These are phyloP conservation scores for Erucastrum elatum DNA, from an alignment of 345 rosid species.

Conservation along the genomic window DNA sequence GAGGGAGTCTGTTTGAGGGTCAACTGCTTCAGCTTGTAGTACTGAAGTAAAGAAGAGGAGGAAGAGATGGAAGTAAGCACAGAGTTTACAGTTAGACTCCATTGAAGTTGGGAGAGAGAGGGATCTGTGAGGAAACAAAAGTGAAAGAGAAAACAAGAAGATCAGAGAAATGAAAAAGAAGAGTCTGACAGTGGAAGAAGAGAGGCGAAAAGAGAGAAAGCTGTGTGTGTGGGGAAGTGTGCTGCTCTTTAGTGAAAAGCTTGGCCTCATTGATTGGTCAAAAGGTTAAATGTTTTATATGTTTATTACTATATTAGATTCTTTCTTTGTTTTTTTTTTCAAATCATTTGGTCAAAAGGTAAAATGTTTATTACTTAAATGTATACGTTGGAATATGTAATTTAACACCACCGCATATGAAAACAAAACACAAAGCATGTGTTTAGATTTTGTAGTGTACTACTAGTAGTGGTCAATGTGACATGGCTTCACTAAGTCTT, in stretches of 20 bases:
- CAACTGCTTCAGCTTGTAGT: slow-evolving; percentile 42
- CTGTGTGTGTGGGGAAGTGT: slow-evolving; percentile 27
- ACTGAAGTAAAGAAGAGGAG: slow-evolving; percentile 34
- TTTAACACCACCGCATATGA: background rate
- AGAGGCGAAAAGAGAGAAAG: slow-evolving; percentile 19
- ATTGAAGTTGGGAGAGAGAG: slow-evolving; percentile 17
- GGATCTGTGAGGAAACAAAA: slow-evolving; percentile 6
- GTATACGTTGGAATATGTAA: background rate
- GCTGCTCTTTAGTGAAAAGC: slow-evolving; percentile 37
- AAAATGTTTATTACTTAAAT: background rate
- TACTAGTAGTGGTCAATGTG: background rate
- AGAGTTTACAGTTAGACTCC: slow-evolving; percentile 20
- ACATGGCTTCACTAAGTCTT: background rate
- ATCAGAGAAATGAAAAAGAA: slow-evolving; percentile 11
- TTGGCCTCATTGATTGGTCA: slow-evolving; percentile 30
- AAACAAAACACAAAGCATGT: background rate
- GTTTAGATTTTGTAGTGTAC: too few relatives aligned
- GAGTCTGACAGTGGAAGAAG: slow-evolving; percentile 30
- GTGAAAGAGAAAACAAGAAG: background rate
- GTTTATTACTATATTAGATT: background rate
- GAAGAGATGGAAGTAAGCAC: slow-evolving; percentile 20
- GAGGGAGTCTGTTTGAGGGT: slow-evolving; percentile 67
- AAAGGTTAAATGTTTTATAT: background rate
- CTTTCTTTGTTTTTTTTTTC: background rate
- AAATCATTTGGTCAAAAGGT: background rate